Base-by-base conservation (phyloP, 106 monocot species). In the Allium sativum region DNA sequence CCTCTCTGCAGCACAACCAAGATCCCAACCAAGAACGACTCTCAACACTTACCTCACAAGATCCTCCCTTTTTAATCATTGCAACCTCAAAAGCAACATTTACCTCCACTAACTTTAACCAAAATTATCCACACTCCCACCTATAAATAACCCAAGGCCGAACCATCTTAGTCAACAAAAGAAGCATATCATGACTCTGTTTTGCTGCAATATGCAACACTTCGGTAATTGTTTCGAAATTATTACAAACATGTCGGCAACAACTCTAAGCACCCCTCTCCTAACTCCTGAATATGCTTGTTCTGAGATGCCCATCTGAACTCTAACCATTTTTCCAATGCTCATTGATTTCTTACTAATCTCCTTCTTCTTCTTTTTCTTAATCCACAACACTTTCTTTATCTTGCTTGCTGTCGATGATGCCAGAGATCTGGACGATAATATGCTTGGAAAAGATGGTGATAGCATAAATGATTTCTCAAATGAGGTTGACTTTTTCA, bases 331-430 rank as follows among this genome's bases (percentile, higher is more conserved):
- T 72, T 92, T 87, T 45, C 81, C 87, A 4, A 82, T 76, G 0
- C 87, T 84, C 21, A 64, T 48, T 21, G 76, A 76, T 71, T 68
- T 76, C 81, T 68, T 87, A 64, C 80, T 70, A 20, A 63, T 65
- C 51, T 64, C 56, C 58, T 71, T 70, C 44, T 60, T 79, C 55
- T 79, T 77, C 62, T 18, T 20, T 46, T 45, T 46, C 64, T 79
- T 88, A n/a, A 93, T 45, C 69, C 90, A 85, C 45, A 90, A 69
- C 47, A 85, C 90, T 82, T 82, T 90, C 86, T 90, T 90, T 82
- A 90, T 86, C 85, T 90, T 90, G 70, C 82, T 86, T 12, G 90
- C 86, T 10, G 86, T 82, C 59, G 86, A 70, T 44, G 90, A 90
- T 12, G 85, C 84, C 63, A 93, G 64, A 50, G 92, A 93, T 56